These are phyloP conservation scores for Pyrrhoderma lamaoense DNA, from an alignment of 1,284 basidiomycete species.

Conservation along the genomic window DNA sequence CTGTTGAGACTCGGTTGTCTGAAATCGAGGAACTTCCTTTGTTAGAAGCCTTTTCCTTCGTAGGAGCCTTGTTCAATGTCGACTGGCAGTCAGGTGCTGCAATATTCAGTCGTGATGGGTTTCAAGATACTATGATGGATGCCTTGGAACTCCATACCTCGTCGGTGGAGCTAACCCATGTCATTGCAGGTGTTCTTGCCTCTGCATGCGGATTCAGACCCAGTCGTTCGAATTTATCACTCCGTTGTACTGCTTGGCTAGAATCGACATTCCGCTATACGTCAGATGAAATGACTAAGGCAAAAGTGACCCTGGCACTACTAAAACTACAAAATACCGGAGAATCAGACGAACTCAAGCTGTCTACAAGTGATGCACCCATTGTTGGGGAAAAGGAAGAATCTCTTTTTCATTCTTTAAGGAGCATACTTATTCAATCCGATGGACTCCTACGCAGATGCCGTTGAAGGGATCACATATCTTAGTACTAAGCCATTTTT, in stretches of 20 bases:
- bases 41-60: conserved; percentile 50
- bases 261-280: conserved; percentile 45
- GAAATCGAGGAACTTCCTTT: conserved; percentile 47
- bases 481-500: conserved; percentile 60
- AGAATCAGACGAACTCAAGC: conserved; percentile 25
- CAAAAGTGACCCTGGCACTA: conserved; percentile 64
- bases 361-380: conserved; percentile 37
- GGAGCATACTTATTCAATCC: conserved; percentile 5
- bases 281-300: conserved; percentile 41
- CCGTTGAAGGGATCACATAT: conserved; percentile 79
- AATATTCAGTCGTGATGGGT: conserved; percentile 55
- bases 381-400: conserved; percentile 38
- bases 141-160: conserved; percentile 55
- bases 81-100: conserved; percentile 56
- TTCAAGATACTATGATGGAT: conserved; percentile 56
- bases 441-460: conserved; percentile 35
- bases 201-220: conserved; percentile 67
- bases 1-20: conserved; percentile 39
- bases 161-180: conserved; percentile 35
- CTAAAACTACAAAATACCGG: conserved; percentile 64
- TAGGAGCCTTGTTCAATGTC: conserved; percentile 70
- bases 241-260: conserved; percentile 56
- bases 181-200: conserved; percentile 62
- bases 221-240: conserved; percentile 54
- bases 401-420: conserved; percentile 29